Conservation (phyloP, 176 grass and related monocot genomes). For the Ananas comosus region DNA sequence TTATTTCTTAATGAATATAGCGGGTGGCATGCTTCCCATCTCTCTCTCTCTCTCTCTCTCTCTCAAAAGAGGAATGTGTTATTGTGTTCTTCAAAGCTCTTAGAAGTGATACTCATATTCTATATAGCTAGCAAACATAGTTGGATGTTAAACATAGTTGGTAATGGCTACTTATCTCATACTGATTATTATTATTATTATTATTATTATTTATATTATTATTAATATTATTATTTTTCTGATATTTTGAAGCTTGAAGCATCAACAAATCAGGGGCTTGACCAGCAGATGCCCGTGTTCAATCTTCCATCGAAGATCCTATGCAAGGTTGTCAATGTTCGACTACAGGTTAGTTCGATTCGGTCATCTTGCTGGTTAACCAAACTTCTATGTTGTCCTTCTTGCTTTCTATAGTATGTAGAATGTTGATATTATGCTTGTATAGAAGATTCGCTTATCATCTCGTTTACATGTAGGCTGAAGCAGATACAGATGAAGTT, state of each 20-base stretch:
- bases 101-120: background rate
- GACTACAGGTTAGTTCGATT: conserved; percentile 51
- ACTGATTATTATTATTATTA: background rate
- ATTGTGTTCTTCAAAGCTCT: background rate
- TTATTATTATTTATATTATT: no score
- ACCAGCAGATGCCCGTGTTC: conserved; percentile 75
- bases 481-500: conserved; percentile 94
- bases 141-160: background rate
- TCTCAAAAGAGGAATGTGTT: no score
- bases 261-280: conserved; percentile 70
- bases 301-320: conserved; percentile 76
- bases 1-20: background rate
- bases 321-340: conserved; percentile 75
- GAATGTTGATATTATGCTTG: background rate
- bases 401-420: background rate
- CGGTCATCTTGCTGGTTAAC: background rate
- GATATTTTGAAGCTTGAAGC: conserved; percentile 61
- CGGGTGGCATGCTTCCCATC: no score
- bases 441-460: background rate
- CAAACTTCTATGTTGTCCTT: background rate
- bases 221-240: background rate
- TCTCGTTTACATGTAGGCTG: conserved; percentile 43
- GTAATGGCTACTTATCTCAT: background rate
- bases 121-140: no score
- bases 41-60: no score